Evolutionary conservation across 2,329 filamentous ascomycete species (phyloP).

Genomic region (Verticillium tricorpus): DNA sequence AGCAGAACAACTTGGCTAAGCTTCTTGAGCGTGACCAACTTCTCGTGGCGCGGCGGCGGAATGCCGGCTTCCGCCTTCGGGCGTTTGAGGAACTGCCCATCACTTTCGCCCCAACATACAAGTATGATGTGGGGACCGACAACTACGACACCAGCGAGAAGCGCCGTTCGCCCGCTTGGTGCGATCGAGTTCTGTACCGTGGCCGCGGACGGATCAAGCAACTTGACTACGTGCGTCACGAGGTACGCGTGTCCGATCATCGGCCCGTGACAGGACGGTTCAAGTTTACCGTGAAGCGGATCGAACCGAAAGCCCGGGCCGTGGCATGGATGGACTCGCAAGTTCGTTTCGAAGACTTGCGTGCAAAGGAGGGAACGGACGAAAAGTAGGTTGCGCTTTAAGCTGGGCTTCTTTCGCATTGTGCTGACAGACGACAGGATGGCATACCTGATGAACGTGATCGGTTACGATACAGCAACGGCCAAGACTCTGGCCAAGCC

Average conservation of each 20-base stretch:
- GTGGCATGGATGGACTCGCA: slow-evolving; percentile 69
- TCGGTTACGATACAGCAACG: slow-evolving; percentile 13
- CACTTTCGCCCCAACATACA: slow-evolving; percentile 92
- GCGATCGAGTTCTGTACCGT: slow-evolving; percentile 85
- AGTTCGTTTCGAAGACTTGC: slow-evolving; percentile 68
- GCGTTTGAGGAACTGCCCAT: slow-evolving; percentile 90
- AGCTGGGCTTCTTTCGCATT: too few species aligned
- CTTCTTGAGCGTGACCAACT: slow-evolving; percentile 92
- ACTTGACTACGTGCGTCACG: slow-evolving; percentile 81
- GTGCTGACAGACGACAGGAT: slow-evolving; percentile 7
- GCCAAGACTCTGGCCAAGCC: slow-evolving; percentile 10
- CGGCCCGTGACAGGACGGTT: slow-evolving; percentile 86
- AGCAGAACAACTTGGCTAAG: slow-evolving; percentile 74
- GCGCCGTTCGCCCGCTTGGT: slow-evolving; percentile 91
- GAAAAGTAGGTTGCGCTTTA: slow-evolving; percentile 63
- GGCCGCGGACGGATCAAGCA: slow-evolving; percentile 80
- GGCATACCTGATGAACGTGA: slow-evolving; percentile 12
- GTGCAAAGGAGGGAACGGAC: slow-evolving; percentile 61
- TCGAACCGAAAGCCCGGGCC: slow-evolving; percentile 63
- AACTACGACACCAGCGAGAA: slow-evolving; percentile 94
- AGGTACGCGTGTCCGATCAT: slow-evolving; percentile 88
- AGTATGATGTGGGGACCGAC: slow-evolving; percentile 95
- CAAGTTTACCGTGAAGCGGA: slow-evolving; percentile 77
- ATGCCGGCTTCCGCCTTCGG: slow-evolving; percentile 82
- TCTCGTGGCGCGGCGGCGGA: slow-evolving; percentile 80